Evolutionary conservation across 306 rosid species (phyloP).

Genomic region (Vicia sativa): DNA sequence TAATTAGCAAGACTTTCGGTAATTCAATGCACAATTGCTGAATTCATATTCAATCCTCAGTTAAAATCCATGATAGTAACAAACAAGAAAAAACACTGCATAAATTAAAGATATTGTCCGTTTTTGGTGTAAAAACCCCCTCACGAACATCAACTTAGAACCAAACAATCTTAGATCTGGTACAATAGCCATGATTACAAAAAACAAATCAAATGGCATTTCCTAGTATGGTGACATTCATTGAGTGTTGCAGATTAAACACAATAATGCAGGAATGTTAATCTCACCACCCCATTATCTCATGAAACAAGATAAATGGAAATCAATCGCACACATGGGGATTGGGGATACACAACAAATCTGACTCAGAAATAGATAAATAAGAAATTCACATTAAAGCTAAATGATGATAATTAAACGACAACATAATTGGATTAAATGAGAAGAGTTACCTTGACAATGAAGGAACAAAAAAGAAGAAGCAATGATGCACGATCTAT

Average conservation of each 20-base stretch:
- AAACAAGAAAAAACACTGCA: not conserved
- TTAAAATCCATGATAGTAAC: not conserved
- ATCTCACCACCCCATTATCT: constrained; percentile 3
- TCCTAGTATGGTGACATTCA: not conserved
- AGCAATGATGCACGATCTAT: not conserved
- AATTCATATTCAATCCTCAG: not conserved
- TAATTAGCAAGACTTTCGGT: not conserved
- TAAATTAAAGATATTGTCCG: too few species aligned
- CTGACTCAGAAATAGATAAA: constrained; percentile 16
- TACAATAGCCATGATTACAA: constrained; percentile 1
- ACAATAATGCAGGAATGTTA: not conserved
- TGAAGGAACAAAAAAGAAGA: not conserved
- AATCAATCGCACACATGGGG: not conserved
- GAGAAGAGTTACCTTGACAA: constrained; percentile 24
- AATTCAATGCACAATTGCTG: constrained; percentile 1
- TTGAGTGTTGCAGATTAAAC: not conserved
- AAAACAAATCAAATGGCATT: not conserved
- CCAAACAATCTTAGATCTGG: not conserved
- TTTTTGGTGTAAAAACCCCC: too few species aligned
- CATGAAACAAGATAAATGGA: not conserved
- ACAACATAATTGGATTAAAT: not conserved
- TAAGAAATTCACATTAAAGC: not conserved
- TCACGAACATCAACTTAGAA: not conserved
- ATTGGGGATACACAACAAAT: not conserved
- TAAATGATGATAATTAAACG: not conserved